phyloP scores from a whole-genome alignment of 768 basidiomycete genomes.

The Tricholoma sp. region DNA sequence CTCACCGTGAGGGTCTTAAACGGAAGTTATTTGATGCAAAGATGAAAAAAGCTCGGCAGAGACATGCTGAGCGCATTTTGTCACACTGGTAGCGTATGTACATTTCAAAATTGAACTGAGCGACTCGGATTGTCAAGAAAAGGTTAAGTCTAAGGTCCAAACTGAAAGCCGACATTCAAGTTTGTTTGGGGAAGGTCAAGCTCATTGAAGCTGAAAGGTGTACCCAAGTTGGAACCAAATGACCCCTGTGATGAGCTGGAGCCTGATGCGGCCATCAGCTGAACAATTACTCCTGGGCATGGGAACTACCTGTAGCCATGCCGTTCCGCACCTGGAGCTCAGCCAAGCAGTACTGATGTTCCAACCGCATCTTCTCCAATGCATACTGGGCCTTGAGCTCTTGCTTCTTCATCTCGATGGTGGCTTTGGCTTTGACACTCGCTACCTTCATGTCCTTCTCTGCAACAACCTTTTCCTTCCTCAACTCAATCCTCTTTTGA shows the following conservation, averaged over 20 bases:
- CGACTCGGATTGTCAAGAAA: not conserved
- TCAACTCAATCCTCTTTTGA: constrained; percentile 7
- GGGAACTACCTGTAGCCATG: not conserved
- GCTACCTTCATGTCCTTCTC: constrained; percentile 13
- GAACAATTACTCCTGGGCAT: not conserved
- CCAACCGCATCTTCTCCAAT: not conserved
- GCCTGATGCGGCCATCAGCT: not conserved
- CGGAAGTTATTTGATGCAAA: constrained; percentile 18
- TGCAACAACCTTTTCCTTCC: constrained; percentile 1
- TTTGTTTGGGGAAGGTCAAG: not conserved
- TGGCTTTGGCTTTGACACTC: constrained; percentile 4
- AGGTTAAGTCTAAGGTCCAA: not conserved
- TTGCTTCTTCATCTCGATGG: constrained; percentile 14
- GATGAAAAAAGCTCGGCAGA: not conserved
- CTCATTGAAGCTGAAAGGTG: not conserved
- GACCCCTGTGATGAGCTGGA: not conserved
- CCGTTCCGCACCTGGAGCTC: not conserved
- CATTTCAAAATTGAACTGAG: not conserved
- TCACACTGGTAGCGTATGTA: not conserved
- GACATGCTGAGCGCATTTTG: not conserved
- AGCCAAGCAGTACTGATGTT: not conserved
- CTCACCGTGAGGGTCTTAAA: constrained; percentile 15
- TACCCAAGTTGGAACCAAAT: not conserved
- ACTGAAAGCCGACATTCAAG: not conserved
- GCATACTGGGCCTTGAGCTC: not conserved